These are phyloP conservation scores for Bassia scoparia DNA, from an alignment of 148 eudicot genomes.

Conservation along the genomic window DNA sequence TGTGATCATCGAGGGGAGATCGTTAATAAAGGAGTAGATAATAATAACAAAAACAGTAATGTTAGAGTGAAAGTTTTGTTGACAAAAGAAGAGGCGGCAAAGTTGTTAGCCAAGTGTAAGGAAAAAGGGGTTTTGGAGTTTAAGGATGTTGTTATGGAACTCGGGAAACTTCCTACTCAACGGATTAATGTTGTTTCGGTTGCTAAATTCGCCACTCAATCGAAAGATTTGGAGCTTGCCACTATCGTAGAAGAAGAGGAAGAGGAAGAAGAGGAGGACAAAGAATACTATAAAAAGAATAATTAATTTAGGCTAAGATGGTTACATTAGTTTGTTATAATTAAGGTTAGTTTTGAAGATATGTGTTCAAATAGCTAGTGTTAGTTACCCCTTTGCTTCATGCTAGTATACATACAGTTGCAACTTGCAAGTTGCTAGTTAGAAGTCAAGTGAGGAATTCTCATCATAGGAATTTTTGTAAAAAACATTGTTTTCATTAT, in stretches of 20 bases:
- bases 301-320: neutral
- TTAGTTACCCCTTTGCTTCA: no score
- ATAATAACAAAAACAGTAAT: neutral
- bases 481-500: no score
- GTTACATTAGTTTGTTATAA: no score
- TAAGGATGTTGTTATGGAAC: conserved; percentile 40
- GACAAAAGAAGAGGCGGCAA: conserved; percentile 50
- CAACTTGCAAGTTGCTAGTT: no score
- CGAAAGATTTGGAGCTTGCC: neutral
- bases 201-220: neutral
- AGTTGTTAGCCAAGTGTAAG: conserved; percentile 38
- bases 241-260: conserved; percentile 22
- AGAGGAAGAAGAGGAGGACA: neutral
- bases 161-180: conserved; percentile 36
- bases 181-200: conserved; percentile 27
- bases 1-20: neutral
- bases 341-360: no score
- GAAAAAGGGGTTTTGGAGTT: conserved; percentile 41
- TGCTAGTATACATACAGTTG: no score
- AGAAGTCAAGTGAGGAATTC: no score
- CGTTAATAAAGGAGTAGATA: neutral
- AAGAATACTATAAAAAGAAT: neutral
- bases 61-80: conserved; percentile 42
- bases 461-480: no score
- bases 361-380: no score